These are phyloP conservation scores for Ajuga reptans DNA, from an alignment of 305 asterid species.

Conservation along the genomic window DNA sequence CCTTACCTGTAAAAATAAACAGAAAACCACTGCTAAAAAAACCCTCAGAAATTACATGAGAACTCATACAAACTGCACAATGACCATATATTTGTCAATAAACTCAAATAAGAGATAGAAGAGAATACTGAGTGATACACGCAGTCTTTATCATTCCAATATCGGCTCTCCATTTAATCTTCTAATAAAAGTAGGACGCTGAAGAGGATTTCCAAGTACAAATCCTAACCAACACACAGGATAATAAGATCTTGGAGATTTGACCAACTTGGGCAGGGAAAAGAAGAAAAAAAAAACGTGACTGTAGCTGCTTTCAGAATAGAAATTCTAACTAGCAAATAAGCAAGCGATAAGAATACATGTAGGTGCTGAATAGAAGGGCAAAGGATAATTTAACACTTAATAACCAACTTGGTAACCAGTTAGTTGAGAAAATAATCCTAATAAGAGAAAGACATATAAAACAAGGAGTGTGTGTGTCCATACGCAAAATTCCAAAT, in stretches of 20 bases:
- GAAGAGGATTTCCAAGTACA: neutral
- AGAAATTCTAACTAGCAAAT: neutral
- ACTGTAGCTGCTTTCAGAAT: neutral
- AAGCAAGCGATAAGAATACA: neutral
- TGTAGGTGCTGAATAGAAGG: neutral
- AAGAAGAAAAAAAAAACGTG: neutral
- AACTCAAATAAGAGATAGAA: neutral
- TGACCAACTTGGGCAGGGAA: neutral
- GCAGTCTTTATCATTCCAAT: neutral
- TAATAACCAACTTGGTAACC: neutral
- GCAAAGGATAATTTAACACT: neutral
- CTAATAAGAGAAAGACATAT: neutral
- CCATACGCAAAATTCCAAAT: neutral
- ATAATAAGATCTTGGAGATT: neutral
- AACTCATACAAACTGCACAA: neutral
- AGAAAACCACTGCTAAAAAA: neutral
- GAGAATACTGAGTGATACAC: neutral
- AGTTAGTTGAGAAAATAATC: neutral
- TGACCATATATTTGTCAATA: neutral
- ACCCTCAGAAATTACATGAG: neutral
- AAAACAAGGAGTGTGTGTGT: neutral
- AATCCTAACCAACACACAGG: neutral
- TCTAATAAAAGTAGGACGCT: neutral
- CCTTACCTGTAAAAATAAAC: constrained; percentile 31
- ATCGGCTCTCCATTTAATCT: neutral